These are phyloP conservation scores for Botryotinia convoluta DNA, from an alignment of 2,329 filamentous ascomycete species.

Conservation along the genomic window DNA sequence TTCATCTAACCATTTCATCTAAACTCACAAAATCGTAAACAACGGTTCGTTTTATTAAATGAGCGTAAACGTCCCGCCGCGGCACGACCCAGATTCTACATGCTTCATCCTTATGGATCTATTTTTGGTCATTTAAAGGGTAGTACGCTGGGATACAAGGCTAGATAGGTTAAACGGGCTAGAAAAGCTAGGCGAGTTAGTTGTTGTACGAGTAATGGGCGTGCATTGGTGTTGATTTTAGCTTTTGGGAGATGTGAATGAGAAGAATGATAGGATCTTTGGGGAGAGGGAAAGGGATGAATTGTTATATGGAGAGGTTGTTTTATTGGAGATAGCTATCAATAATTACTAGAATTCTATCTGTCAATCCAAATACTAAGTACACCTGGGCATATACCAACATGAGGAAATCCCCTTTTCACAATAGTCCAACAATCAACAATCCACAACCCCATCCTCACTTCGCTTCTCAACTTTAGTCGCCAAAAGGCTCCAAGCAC, in stretches of 20 bases:
- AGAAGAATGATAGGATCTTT: background rate
- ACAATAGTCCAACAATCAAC: background rate
- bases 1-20: background rate
- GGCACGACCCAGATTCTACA: constrained; percentile 1
- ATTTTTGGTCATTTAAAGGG: background rate
- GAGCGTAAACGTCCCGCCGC: background rate
- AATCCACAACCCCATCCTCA: background rate
- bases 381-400: too few species aligned
- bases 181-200: background rate
- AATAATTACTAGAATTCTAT: background rate
- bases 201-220: background rate
- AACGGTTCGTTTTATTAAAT: background rate
- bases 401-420: background rate
- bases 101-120: background rate
- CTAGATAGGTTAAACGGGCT: background rate
- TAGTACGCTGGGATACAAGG: background rate
- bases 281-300: background rate
- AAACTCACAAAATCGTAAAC: background rate
- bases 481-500: background rate
- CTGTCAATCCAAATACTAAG: background rate
- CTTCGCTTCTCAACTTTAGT: background rate
- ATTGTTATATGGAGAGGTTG: background rate
- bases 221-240: background rate
- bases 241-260: background rate
- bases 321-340: background rate